Base-by-base conservation (phyloP, 305 asterid genomes). In the Stenogyne calaminthoides region DNA sequence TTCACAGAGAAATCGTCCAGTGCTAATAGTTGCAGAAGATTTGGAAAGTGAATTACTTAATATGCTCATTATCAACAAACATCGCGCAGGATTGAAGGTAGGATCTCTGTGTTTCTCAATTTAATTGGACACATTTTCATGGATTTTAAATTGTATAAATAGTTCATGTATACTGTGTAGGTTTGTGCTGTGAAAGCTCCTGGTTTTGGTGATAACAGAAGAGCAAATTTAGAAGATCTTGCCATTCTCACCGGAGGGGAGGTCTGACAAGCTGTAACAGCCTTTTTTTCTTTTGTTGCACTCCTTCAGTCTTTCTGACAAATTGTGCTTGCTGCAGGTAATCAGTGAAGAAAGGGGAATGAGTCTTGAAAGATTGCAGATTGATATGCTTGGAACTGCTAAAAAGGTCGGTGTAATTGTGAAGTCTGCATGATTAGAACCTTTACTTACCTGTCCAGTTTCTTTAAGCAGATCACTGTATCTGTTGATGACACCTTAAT, bases 121-220 rank as follows among this genome's bases (percentile, higher is more conserved):
- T 61, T 62, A 65, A n/a, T 63, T 12, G 37, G 47, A 62, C 42
- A 12, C 14, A 55, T 9, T 20, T 19, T 59, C 22, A 7, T 62
- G 60, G 44, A 49, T 46, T 66, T 19, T 67, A 49, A 52, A 70
- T 63, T 32, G 73, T 54, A 34, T 74, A 64, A 19, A 72, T 73
- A 56, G 58, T 66, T 62, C 75, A 9, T 69, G 63, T 78, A 12
- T 22, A 34, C 74, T 55, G 34, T 82, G 42, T 82, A 91, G 97
- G 95, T 92, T 56, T 93, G 97, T 85, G 98, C 95, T 68, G 87
- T 93, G 80, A 91, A 93, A 88, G 88, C 98, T 84, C 96, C 98
- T 80, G 97, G 96, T 78, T 93, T 90, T 89, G 98, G 98, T 80
- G 98, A 90, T 67, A 90, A 78, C 80, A 83, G 83, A 83, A 82